phyloP scores from a whole-genome alignment of 164 flowering plant genomes.

The grape (Vitis vinifera) region ASM3070453v1 NC_081820.1:24261501-24262000 shows the following conservation, averaged over 20 bases:
- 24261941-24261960: conserved; percentile 55
- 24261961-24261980: conserved; percentile 60
- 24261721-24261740: conserved; percentile 53
- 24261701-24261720: conserved; percentile 44
- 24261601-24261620: neutral
- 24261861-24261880: conserved; percentile 34
- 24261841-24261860: conserved; percentile 38
- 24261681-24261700: conserved; percentile 7
- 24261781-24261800: conserved; percentile 71
- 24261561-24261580: too few relatives aligned
- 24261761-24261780: conserved; percentile 61
- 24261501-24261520: too few relatives aligned
- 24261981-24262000: conserved; percentile 58
- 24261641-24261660: neutral
- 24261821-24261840: conserved; percentile 52
- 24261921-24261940: conserved; percentile 56
- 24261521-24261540: too few relatives aligned
- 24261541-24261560: too few relatives aligned
- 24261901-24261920: conserved; percentile 48
- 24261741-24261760: conserved; percentile 56
- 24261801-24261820: conserved; percentile 59
- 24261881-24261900: conserved; percentile 35
- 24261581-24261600: neutral
- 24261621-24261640: neutral
- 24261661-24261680: neutral